A percentile compares a stretch with the other conserved stretches of the same genome.
Conservation (phyloP, 2,329 filamentous ascomycete species). For the Colletotrichum eleusines region DNA sequence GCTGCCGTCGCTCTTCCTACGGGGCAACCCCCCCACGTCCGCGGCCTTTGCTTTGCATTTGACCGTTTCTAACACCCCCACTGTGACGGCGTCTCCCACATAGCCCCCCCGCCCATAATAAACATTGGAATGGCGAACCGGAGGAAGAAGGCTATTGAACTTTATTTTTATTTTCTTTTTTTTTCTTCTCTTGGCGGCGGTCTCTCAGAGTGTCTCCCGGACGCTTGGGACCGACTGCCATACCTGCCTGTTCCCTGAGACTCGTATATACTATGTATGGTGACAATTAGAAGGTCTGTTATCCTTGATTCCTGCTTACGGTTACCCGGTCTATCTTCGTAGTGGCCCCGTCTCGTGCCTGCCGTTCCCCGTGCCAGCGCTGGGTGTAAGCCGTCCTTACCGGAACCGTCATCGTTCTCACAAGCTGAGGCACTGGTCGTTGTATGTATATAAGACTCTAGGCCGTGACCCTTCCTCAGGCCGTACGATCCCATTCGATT, state of each 20-base stretch:
- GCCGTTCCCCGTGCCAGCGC: slow-evolving; percentile 2
- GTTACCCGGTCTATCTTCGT: slow-evolving; percentile 41
- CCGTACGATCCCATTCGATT: not conserved
- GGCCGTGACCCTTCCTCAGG: slow-evolving; percentile 30
- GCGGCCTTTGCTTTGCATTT: slow-evolving; percentile 25
- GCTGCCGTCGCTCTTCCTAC: not conserved
- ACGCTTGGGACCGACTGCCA: not conserved
- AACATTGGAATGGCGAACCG: slow-evolving; percentile 1
- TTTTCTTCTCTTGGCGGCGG: slow-evolving; percentile 7
- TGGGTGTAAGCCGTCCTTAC: slow-evolving; percentile 4
- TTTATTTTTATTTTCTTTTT: not conserved
- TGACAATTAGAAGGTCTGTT: no score
- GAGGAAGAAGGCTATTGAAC: not conserved
- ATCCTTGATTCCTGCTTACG: not conserved
- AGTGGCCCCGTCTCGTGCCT: slow-evolving; percentile 10
- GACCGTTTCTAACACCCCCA: not conserved
- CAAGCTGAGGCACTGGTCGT: not conserved
- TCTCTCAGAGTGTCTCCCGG: slow-evolving; percentile 27
- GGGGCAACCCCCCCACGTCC: not conserved
- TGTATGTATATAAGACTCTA: slow-evolving; percentile 31
- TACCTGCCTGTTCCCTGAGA: slow-evolving; percentile 9
- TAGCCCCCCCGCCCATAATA: not conserved
- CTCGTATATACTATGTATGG: not conserved
- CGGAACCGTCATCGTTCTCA: not conserved
- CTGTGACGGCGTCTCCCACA: slow-evolving; percentile 1